Evolutionary conservation across 2,329 filamentous ascomycete genomes (phyloP), one percentile per base, ranked within the genome.

Genomic region (Clonostachys sp.): DNA sequence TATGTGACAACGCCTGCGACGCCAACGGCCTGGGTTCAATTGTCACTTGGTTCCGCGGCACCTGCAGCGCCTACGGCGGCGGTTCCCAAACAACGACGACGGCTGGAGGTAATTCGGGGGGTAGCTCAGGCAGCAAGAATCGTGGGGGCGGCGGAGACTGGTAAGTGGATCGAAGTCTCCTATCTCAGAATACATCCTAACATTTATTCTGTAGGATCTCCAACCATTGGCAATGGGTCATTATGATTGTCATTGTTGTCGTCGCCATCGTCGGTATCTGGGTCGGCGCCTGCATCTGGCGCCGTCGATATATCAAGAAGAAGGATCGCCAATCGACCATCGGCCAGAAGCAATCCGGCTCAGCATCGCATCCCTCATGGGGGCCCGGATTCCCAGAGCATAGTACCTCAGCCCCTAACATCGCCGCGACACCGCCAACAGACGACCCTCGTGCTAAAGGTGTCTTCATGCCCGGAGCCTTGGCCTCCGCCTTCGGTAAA

Each of bases 191-290:
- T 18, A 13, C 6, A 42, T 35, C 36, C 16, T 38, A 12, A 34
- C 18, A 10, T 20, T 9, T 16, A 13, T 30, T 24, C 12, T 18
- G 6, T 51, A 89, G 87, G 86, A 68, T 88, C 44, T 74, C 77
- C 8, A 75, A 72, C 30, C 88, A 92, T 64, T 89, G 81, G 72
- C 77, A 83, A 70, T 95, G 89, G 89, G 80, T 95, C 42, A 75
- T 92, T 52, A 89, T 94, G 77, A 74, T 94, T 46, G 83, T 90
- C 53, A 71, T 92, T 51, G 75, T 95, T 30, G 76, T 85, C 41
- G 71, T 92, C 50, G 84, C 74, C 46, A 87, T 95, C 51, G 68
- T 76, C 13, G 73, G 74, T 48, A 78, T 89, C 57, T 87, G 85
- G 74, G 67, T 86, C 38, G 74, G 80, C 16, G 86, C 84, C 38